Evolutionary conservation across 345 rosid genomes (phyloP), one percentile per base, ranked within the genome.

Genomic region (Schrenkiella parvula): DNA sequence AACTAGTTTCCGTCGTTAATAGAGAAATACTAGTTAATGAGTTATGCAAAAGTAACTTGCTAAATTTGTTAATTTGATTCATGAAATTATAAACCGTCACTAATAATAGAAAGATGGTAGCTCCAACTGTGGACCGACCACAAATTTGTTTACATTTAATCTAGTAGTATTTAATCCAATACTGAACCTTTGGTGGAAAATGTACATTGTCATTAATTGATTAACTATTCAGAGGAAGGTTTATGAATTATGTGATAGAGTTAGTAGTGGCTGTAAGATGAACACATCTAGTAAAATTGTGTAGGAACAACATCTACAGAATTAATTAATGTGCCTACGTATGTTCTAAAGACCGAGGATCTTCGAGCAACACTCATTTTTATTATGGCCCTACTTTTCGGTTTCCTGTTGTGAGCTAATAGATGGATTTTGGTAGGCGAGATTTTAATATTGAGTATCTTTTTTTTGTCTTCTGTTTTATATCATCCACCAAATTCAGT

Each of bases 21-120:
- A 14, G 41, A 48, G 50, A 48, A 57, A 60, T 11, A 59, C 15
- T 12, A 31, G 28, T 72, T 53, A 63, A 63, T 29, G 69, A 52
- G 22, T 52, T 31, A 32, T 72, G 64, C 29, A 64, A 54, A 43
- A 72, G 29, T 8, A 31, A 22, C 65, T 32, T 64, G 57, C 77
- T 44, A 64, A 34, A 7, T 53, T 53, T 56, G 58, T 18, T 8
- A 52, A 64, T 52, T 6, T 34, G 23, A 25, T 43, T 61, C 10
- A 52, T 42, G 4, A 32, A 23, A 43, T 17, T 41, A 42, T 64
- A n/a, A 29, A 71, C 19, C 15, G 19, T 35, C 50, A 34, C 19
- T 17, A 25, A 25, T n/a, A n/a, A n/a, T 55, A 64, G 58, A 46
- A 64, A 25, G 21, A 34, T 3, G 18, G 19, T 35, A 55, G 77